phyloP scores from a whole-genome alignment of 2,329 filamentous ascomycete genomes.

The Periglandula ipomoeae region DNA sequence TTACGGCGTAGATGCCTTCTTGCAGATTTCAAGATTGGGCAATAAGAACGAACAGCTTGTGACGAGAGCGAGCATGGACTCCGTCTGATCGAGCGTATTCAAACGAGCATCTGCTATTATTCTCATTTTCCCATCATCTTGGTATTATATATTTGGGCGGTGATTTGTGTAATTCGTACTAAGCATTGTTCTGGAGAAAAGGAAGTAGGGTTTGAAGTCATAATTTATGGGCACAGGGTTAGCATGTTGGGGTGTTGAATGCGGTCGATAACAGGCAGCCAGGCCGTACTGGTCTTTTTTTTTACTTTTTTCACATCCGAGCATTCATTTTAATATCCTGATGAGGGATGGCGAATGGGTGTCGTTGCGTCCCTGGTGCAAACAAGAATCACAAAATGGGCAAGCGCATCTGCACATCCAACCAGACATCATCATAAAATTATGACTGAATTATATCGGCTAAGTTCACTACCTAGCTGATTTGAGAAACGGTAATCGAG shows the following conservation, averaged over 20 bases:
- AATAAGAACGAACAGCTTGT: constrained; percentile 96
- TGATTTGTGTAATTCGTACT: no score
- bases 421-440: constrained; percentile 25
- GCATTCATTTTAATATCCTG: background rate
- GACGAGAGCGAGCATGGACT: constrained; percentile 68
- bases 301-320: no score
- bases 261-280: no score
- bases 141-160: background rate
- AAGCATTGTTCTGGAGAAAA: no score
- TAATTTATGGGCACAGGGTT: background rate
- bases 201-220: background rate
- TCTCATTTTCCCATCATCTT: background rate
- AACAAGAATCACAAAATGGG: background rate
- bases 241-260: background rate
- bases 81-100: no score
- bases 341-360: background rate
- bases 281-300: no score
- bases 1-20: constrained; percentile 89
- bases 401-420: background rate
- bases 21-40: constrained; percentile 91
- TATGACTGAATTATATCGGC: constrained; percentile 37
- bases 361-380: background rate
- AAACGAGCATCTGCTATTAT: background rate
- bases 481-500: constrained; percentile 20
- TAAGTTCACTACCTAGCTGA: constrained; percentile 29